Conservation (phyloP, 2,329 filamentous ascomycete species). For the Talaromyces albobiverticillius region DNA sequence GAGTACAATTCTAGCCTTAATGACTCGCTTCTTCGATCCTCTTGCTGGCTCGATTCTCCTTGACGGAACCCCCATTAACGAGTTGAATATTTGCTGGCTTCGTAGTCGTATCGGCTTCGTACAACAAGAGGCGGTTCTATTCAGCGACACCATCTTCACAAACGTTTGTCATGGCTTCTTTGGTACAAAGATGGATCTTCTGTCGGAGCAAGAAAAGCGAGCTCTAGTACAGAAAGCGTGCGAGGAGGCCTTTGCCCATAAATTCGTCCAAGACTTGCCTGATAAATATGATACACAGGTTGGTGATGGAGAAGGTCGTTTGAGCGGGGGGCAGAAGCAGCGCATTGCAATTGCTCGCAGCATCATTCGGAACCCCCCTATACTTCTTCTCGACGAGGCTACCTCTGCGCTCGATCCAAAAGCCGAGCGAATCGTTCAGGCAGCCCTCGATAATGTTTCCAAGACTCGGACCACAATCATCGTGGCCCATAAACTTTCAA, state of each 20-base stretch:
- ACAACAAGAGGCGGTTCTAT: constrained; percentile 1
- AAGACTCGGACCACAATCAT: constrained; percentile 89
- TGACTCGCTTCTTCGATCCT: no score
- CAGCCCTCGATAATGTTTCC: constrained; percentile 82
- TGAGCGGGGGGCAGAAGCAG: constrained; percentile 95
- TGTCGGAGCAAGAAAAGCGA: no score
- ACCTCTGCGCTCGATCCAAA: constrained; percentile 92
- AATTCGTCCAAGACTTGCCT: no score
- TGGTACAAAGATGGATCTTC: no score
- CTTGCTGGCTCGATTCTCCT: no score
- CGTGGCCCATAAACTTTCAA: constrained; percentile 92
- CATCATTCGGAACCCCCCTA: constrained; percentile 84
- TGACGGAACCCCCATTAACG: no score
- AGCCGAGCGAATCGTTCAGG: constrained; percentile 90
- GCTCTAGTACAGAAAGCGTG: no score
- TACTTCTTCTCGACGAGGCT: constrained; percentile 90
- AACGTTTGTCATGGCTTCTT: no score
- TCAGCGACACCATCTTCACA: neutral
- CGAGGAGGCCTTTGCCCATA: no score
- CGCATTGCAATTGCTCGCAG: constrained; percentile 91
- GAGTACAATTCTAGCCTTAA: no score
- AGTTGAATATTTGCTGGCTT: no score
- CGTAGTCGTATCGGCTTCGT: no score
- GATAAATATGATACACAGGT: constrained; percentile 68
- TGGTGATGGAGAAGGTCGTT: constrained; percentile 86